These are phyloP conservation scores for Malus sylvestris DNA, from an alignment of 306 rosid genomes.

Conservation along the genomic window DNA sequence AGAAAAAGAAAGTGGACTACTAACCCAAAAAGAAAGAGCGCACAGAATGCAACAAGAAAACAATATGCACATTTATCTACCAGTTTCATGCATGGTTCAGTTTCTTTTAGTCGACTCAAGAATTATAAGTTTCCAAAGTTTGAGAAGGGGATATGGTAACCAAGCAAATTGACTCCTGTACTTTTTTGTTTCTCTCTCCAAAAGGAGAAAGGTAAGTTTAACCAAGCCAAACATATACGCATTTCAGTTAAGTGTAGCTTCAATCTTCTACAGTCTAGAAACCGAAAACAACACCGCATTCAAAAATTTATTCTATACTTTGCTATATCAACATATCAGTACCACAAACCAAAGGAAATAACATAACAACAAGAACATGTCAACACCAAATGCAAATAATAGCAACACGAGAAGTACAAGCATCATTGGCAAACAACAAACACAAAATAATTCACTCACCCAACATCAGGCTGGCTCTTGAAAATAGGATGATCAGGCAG, in stretches of 20 bases:
- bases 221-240: background rate
- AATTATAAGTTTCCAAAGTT: background rate
- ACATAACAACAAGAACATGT: background rate
- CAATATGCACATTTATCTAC: background rate
- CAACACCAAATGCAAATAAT: background rate
- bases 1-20: background rate
- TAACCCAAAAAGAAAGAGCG: background rate
- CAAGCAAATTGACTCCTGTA: background rate
- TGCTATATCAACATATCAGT: background rate
- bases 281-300: background rate
- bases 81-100: background rate
- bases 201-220: background rate
- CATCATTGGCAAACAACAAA: background rate
- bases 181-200: background rate
- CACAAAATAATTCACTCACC: slow-evolving; percentile 49
- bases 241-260: background rate
- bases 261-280: background rate
- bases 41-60: background rate
- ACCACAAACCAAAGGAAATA: slow-evolving; percentile 1
- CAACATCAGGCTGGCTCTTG: slow-evolving; percentile 88
- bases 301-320: background rate
- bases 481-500: slow-evolving; percentile 72
- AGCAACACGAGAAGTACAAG: background rate
- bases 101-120: background rate
- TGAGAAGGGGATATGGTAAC: background rate